These are phyloP conservation scores for Phytophthora chlamydospora DNA, from an alignment of 352 stramenopile species.

Conservation along the genomic window DNA sequence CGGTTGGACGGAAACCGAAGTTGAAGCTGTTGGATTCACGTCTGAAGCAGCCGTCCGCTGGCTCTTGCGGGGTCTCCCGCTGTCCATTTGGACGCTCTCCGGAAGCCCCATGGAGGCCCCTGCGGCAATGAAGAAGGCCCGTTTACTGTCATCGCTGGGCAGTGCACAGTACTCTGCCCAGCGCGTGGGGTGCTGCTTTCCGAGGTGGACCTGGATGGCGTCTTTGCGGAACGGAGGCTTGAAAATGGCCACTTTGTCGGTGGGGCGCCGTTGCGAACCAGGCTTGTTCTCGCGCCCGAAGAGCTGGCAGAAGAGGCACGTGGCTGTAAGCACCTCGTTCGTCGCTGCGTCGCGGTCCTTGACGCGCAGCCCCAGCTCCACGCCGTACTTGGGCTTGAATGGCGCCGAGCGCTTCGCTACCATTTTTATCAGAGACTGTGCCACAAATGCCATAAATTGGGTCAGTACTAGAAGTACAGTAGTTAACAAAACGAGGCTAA, in stretches of 20 bases:
- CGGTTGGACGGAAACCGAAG: neutral
- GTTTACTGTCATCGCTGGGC: conserved; percentile 49
- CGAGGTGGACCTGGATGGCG: conserved; percentile 66
- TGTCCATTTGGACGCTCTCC: neutral
- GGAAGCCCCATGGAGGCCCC: conserved; percentile 18
- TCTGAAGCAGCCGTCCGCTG: neutral
- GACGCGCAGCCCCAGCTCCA: conserved; percentile 36
- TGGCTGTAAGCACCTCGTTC: conserved; percentile 42
- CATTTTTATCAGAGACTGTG: conserved; percentile 1
- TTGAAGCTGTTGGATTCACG: conserved; percentile 2
- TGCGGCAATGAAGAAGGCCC: conserved; percentile 53
- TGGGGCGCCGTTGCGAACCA: conserved; percentile 47
- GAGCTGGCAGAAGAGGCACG: conserved; percentile 69
- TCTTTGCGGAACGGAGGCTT: conserved; percentile 70
- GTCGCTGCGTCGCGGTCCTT: conserved; percentile 42
- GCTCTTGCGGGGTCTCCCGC: conserved; percentile 14
- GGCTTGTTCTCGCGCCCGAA: conserved; percentile 59
- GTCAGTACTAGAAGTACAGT: too few species aligned
- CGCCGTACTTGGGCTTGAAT: conserved; percentile 27
- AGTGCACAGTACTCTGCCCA: conserved; percentile 56
- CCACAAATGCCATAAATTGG: neutral
- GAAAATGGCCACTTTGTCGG: conserved; percentile 68
- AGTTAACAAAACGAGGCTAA: too few species aligned
- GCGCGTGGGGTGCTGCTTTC: conserved; percentile 50
- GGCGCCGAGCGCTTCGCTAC: conserved; percentile 22